These are phyloP conservation scores for Dictyostelium capitatum DNA, from an alignment of 78 protist genomes.

Conservation along the genomic window DNA sequence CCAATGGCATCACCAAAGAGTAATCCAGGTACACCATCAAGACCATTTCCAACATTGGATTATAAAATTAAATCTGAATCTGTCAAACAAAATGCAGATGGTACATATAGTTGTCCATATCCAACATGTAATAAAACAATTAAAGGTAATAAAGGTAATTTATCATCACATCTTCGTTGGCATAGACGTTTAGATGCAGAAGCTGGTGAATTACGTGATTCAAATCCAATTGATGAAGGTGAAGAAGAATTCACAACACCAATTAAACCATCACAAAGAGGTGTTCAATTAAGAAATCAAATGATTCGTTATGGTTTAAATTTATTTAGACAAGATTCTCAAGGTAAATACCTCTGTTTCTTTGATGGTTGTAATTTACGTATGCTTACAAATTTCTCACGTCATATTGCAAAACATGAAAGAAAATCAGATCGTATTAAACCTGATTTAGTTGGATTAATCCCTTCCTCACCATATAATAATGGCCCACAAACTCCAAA, in stretches of 20 bases:
- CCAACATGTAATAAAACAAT: slow-evolving; percentile 64
- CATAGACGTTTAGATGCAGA: slow-evolving; percentile 75
- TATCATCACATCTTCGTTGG: slow-evolving; percentile 68
- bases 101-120: slow-evolving; percentile 77
- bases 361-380: slow-evolving; percentile 60
- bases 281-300: slow-evolving; percentile 76
- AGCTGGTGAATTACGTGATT: slow-evolving; percentile 51
- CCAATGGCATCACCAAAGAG: slow-evolving; percentile 53
- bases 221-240: slow-evolving; percentile 49
- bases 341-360: slow-evolving; percentile 81
- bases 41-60: slow-evolving; percentile 76
- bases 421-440: slow-evolving; percentile 58
- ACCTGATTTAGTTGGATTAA: slow-evolving; percentile 21
- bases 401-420: slow-evolving; percentile 81
- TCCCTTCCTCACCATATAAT: not conserved
- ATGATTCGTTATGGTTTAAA: slow-evolving; percentile 79
- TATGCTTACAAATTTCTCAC: slow-evolving; percentile 75
- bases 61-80: slow-evolving; percentile 56
- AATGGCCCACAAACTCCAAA: not conserved
- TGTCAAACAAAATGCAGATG: slow-evolving; percentile 71
- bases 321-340: slow-evolving; percentile 72
- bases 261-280: slow-evolving; percentile 71
- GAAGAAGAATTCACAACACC: slow-evolving; percentile 81
- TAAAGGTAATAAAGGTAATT: slow-evolving; percentile 75
- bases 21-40: slow-evolving; percentile 64